Base-by-base conservation (phyloP, 2,329 filamentous ascomycete species). In the Xylariaceae sp. region DNA sequence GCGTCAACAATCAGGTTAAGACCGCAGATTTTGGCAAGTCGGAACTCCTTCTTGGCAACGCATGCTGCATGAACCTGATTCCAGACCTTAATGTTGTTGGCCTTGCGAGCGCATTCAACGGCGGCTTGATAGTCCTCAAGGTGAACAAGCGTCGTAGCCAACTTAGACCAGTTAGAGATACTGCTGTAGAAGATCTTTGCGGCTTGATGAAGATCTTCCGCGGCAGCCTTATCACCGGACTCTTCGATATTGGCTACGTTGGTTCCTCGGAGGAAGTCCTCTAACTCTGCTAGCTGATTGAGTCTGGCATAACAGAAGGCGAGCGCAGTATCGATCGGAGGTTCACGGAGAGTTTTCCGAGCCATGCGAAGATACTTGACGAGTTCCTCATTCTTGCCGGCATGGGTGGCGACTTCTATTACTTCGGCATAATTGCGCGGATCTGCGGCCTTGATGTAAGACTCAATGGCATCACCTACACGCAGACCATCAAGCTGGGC, bases 111-210 rank as follows among this genome's bases (percentile, higher is more conserved):
- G 68, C 91, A 96, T 72, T 99, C 94, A 42, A 99, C 94, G 45
- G 94, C 94, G 64, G 90, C 90, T 74, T 99, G 95, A 77, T 99
- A 97, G 65, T 99, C 94, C 62, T 86, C 88, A 5, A 99, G 84
- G 72, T 97, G 91, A n/a, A 99, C 94, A 57, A 97, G 83, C 8
- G 94, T 99, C 8, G 94, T 97, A 11, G 94, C 91, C 66, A 99
- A 85, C 79, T 99, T 99, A 53, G 92, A 92, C 94, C 94, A 99
- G 81, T 99, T 99, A 52, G 94, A 99, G 70, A 99, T 95, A 76
- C 89, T 97, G 53, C 85, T 90, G 77, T 86, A 99, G 81, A 97
- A 99, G 68, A 99, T 97, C 83, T 99, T 99, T 62, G 94, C 90
- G 43, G 94, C 94, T 78, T 97, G 88, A 68, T 94, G 92, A 68